phyloP scores from a whole-genome alignment of 257 asterid genomes.

The Thymus quinquecostatus region DNA sequence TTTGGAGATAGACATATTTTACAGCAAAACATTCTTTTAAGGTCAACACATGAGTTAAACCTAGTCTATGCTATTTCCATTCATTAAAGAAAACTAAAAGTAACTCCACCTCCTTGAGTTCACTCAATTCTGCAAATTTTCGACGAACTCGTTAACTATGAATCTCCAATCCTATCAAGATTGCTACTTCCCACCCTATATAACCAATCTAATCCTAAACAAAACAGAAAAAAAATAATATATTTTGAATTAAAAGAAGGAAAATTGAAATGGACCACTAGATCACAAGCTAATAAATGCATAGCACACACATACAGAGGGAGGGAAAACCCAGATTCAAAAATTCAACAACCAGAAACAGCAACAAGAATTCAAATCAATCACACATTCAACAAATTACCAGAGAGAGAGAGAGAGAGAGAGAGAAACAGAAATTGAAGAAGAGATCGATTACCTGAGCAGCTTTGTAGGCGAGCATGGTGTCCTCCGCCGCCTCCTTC shows the following conservation, averaged over 20 bases:
- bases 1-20: not conserved
- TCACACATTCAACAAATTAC: conserved; percentile 8
- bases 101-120: not conserved
- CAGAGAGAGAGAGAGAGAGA: not conserved
- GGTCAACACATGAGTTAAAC: not conserved
- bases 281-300: conserved; percentile 15
- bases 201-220: not conserved
- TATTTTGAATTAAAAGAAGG: not conserved
- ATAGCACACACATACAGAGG: not conserved
- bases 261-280: conserved; percentile 14
- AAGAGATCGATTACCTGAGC: conserved; percentile 50
- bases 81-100: not conserved
- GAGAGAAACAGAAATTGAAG: not conserved
- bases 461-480: conserved; percentile 62
- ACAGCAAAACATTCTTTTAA: not conserved
- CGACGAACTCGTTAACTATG: not conserved
- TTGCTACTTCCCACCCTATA: not conserved
- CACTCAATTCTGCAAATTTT: not conserved
- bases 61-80: conserved; percentile 1
- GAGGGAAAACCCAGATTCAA: conserved; percentile 4
- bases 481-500: conserved; percentile 66
- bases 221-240: not conserved
- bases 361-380: conserved; percentile 7
- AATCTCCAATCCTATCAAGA: not conserved
- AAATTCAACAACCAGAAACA: not conserved